Evolutionary conservation across 1,284 basidiomycete genomes (phyloP).

Genomic region (Naganishia cerealis): DNA sequence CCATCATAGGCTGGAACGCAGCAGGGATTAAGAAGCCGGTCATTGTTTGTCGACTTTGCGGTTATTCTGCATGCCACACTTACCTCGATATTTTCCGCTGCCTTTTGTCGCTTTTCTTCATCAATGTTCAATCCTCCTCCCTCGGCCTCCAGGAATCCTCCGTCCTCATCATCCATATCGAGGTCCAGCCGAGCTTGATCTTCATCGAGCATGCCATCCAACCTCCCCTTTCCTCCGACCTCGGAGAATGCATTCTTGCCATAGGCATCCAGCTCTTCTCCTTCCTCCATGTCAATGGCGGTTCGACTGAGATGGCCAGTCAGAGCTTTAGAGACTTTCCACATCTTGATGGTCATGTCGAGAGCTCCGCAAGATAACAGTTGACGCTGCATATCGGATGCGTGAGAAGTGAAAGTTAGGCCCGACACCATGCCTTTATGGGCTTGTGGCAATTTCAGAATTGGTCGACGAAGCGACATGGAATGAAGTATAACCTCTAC

Average conservation of each 20-base stretch:
- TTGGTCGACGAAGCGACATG: constrained; percentile 66
- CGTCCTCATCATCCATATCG: constrained; percentile 48
- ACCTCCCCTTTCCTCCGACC: constrained; percentile 35
- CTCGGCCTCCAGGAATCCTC: constrained; percentile 47
- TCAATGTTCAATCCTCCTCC: constrained; percentile 52
- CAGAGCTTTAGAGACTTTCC: constrained; percentile 61
- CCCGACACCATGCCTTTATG: constrained; percentile 93
- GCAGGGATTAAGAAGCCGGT: not conserved
- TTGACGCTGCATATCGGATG: constrained; percentile 60
- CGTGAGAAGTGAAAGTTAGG: constrained; percentile 52
- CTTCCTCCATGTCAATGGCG: constrained; percentile 35
- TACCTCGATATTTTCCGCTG: constrained; percentile 47
- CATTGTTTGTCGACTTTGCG: not conserved
- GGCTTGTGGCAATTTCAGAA: constrained; percentile 72
- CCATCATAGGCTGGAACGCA: constrained; percentile 61
- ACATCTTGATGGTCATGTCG: constrained; percentile 87
- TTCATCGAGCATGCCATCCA: constrained; percentile 39
- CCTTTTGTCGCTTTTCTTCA: constrained; percentile 43
- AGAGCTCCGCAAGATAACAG: constrained; percentile 82
- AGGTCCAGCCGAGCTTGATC: constrained; percentile 35
- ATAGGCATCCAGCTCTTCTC: constrained; percentile 45
- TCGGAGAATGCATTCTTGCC: constrained; percentile 48
- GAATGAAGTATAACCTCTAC: constrained; percentile 86
- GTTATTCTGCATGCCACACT: not conserved
- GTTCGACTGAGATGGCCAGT: constrained; percentile 37